Evolutionary conservation across 108 stramenopile genomes (phyloP), one percentile per base, ranked within the genome.

Genomic region (Nitzschia palea): DNA sequence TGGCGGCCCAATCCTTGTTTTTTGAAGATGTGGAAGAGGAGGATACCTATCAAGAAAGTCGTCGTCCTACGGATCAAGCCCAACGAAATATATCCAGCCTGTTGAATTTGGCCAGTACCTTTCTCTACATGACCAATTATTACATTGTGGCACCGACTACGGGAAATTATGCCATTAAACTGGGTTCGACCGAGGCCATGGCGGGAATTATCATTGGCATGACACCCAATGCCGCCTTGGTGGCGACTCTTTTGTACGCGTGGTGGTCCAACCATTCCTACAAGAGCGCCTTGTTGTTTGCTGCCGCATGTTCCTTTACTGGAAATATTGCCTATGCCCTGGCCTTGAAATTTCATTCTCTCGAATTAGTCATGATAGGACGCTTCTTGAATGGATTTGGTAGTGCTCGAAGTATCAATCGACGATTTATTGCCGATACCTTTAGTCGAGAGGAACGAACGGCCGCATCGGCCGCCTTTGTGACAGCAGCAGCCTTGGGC

Each of bases 121-220:
- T 89, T 72, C 67, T 96, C 29, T 97, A 95, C 82, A 93, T 96
- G 93, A 81, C 86, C 56, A 97, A 97, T 76, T 97, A 96, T 68
- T 93, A 95, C 76, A 89, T 97, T 67, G 91, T 91, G 6, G 91
- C 93, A 25, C 97, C 97, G 10, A 94, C 94, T 3, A 82, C 80
- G 31, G 88, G 84, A 20, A 56, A 81, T 53, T 97, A 97, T 78
- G 85, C 92, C 2, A 68, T 74, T 12, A 78, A 75, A 31, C 63
- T 97, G 43, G 96, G 97, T 3, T 83, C 81, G 12, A 45, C 76
- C 55, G 78, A 88, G 22, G 79, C 93, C 8, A 57, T 83, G 47
- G 87, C 90, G 1, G 91, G 91, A 1, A 54, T 96, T 14, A 90
- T 97, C 35, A 94, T 97, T 68, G 97, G 95, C 17, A 93, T 93